These are phyloP conservation scores for Yamadazyma siamensis DNA, from an alignment of 1,139 yeast species.

Conservation along the genomic window DNA sequence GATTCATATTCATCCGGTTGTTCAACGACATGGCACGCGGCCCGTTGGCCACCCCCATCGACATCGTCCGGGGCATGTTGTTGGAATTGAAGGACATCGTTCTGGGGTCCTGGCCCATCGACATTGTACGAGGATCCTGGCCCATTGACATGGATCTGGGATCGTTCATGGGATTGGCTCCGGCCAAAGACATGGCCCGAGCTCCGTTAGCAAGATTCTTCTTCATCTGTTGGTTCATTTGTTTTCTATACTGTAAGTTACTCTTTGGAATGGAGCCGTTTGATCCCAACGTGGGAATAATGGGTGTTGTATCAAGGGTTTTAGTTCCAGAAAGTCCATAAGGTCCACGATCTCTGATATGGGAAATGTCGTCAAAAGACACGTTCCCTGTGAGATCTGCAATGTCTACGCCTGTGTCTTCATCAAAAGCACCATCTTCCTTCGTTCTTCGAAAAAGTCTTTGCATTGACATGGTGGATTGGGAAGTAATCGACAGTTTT, in stretches of 20 bases:
- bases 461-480: slow-evolving; percentile 33
- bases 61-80: slow-evolving; percentile 24
- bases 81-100: slow-evolving; percentile 54
- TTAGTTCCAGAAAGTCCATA: slow-evolving; percentile 46
- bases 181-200: slow-evolving; percentile 42
- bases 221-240: slow-evolving; percentile 66
- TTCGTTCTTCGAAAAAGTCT: slow-evolving; percentile 44
- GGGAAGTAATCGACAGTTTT: slow-evolving; percentile 44
- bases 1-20: slow-evolving; percentile 3
- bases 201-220: slow-evolving; percentile 48
- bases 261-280: slow-evolving; percentile 22
- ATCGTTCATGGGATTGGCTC: slow-evolving; percentile 35
- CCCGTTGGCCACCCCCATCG: slow-evolving; percentile 14
- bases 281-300: slow-evolving; percentile 60
- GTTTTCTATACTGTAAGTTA: slow-evolving; percentile 64
- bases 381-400: slow-evolving; percentile 40
- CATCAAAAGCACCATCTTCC: slow-evolving; percentile 39
- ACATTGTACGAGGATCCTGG: slow-evolving; percentile 19
- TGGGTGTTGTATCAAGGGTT: slow-evolving; percentile 60
- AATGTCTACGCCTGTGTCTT: slow-evolving; percentile 50
- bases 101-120: slow-evolving; percentile 37
- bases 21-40: slow-evolving; percentile 15
- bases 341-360: slow-evolving; percentile 60
- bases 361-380: slow-evolving; percentile 62
- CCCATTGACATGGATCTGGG: slow-evolving; percentile 58